Conservation (phyloP, 495 filamentous ascomycete genomes). For the Cercophora samala region DNA sequence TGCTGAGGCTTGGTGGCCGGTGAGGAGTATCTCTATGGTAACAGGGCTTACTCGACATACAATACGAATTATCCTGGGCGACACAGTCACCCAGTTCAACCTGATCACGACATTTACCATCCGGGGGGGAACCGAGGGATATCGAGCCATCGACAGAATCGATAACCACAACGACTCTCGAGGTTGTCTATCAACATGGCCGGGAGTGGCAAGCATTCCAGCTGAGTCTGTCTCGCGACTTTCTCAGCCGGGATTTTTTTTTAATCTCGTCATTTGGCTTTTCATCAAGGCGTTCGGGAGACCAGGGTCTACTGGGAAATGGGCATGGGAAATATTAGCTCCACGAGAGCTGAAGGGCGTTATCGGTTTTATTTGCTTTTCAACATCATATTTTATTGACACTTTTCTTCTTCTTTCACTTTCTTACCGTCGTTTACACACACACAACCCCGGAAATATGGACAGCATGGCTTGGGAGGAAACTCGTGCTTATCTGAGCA, state of each 20-base stretch:
- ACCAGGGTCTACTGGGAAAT: neutral
- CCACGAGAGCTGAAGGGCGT: neutral
- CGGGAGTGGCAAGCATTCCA: neutral
- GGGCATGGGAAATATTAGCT: neutral
- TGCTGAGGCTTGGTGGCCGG: conserved; percentile 39
- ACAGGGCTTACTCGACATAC: neutral
- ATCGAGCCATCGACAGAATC: too few species aligned
- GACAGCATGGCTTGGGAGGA: neutral
- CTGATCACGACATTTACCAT: neutral
- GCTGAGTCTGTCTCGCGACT: neutral
- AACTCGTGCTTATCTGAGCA: neutral
- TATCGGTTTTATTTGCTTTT: neutral
- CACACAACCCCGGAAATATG: conserved; percentile 1
- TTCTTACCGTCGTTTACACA: conserved; percentile 12
- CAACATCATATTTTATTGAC: neutral
- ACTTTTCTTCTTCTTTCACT: conserved; percentile 1
- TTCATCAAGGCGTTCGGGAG: neutral
- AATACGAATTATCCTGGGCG: neutral
- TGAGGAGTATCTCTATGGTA: conserved; percentile 8
- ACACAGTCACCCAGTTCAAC: neutral
- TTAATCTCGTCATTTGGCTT: neutral
- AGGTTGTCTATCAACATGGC: neutral
- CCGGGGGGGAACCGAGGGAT: neutral
- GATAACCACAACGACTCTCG: too few species aligned
- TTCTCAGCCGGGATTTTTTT: neutral